Base-by-base conservation (phyloP, 179 eudicot species). In the Camellia oleifera region DNA sequence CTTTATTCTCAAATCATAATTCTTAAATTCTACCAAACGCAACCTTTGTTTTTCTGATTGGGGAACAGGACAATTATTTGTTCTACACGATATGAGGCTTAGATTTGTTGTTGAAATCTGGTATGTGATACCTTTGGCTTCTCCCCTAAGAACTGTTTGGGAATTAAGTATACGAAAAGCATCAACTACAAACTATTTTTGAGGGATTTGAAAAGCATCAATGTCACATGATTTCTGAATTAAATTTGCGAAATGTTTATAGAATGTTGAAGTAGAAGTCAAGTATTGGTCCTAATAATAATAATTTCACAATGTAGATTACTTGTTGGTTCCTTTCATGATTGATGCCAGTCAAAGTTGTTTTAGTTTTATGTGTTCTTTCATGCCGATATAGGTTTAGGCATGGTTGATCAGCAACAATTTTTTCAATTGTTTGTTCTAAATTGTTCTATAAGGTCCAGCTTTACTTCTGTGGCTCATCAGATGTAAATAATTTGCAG, bases 401-500 rank as follows among this genome's bases (percentile, higher is more conserved):
- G 26, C 9, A 7, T 71, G 75, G 40, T 18, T 71, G 50, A 71
- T 71, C 4, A 65, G 58, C 15, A n/a, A 11, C 32, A n/a, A 3
- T n/a, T 70, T 60, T 17, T 32, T 26, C 15, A 61, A 26, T 40
- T 48, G 3, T 53, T 32, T 4, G 5, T 5, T 50, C 10, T 54
- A 45, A 40, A 18, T 50, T 75, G 3, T 40, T 67, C 56, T 17
- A 20, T 13, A 58, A 42, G 13, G 54, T 74, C 61, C 42, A 67
- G 65, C 64, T 60, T 57, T 77, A 23, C 50, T 78, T 78, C 77
- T 69, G 53, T 12, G 46, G 80, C 73, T 78, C 72, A 72, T 32
- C 26, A 20, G 44, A 64, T 79, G 60, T 64, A 44, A 53, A 63
- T 76, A 72, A 20, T 69, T 67, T 86, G 89, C 89, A 95, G 98